A percentile compares a stretch with the other conserved stretches of the same genome.
These are phyloP conservation scores for Calophaca sinica DNA, from an alignment of 306 rosid genomes.

Conservation along the genomic window DNA sequence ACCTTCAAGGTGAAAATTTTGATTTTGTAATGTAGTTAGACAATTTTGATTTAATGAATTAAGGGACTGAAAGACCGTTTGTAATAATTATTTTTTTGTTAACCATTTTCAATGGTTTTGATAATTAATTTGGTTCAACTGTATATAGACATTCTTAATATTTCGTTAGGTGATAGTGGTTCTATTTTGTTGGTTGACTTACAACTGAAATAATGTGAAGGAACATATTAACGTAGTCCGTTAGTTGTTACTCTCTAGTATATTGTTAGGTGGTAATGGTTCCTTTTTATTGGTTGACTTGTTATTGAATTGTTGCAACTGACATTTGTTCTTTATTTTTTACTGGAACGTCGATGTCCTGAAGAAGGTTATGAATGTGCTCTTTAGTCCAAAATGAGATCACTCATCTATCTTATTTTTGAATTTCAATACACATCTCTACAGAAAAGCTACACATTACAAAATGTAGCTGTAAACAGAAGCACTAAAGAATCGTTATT, in stretches of 20 bases:
- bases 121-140: slow-evolving; percentile 60
- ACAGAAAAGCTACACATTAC: not conserved
- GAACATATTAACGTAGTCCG: slow-evolving; percentile 21
- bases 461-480: slow-evolving; percentile 7
- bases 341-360: not conserved
- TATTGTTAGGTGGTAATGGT: slow-evolving; percentile 7
- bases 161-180: slow-evolving; percentile 26
- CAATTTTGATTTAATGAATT: slow-evolving; percentile 63
- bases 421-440: slow-evolving; percentile 13
- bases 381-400: slow-evolving; percentile 19
- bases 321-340: not conserved
- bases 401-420: slow-evolving; percentile 15
- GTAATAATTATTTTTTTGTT: slow-evolving; percentile 43
- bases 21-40: slow-evolving; percentile 55
- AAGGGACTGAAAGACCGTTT: slow-evolving; percentile 43
- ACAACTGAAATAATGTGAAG: slow-evolving; percentile 36
- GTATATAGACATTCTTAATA: slow-evolving; percentile 62
- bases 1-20: slow-evolving; percentile 62
- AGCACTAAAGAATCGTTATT: slow-evolving; percentile 9
- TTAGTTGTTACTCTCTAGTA: slow-evolving; percentile 53
- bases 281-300: slow-evolving; percentile 40
- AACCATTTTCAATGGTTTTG: slow-evolving; percentile 53
- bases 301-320: slow-evolving; percentile 4
- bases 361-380: not conserved
- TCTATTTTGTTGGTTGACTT: slow-evolving; percentile 42